Percentiles rank a stretch among this genome's conserved stretches.
These are phyloP conservation scores for Leishmania guyanensis DNA, from an alignment of 208 protist genomes.

Conservation along the genomic window DNA sequence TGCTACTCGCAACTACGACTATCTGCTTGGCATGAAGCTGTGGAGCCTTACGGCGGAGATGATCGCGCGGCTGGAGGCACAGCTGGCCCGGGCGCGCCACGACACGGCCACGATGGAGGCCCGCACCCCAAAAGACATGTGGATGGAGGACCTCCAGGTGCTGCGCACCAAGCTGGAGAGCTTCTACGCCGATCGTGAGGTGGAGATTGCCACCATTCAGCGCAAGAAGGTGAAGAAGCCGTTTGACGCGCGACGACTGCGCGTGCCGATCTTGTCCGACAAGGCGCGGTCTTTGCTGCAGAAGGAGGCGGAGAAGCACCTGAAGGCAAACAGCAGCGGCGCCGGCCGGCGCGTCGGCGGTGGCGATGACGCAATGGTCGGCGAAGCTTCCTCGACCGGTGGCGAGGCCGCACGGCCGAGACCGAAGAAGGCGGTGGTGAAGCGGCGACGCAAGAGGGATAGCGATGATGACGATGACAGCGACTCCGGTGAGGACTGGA, in stretches of 20 bases:
- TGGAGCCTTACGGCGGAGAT: constrained; percentile 98
- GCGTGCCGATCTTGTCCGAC: constrained; percentile 86
- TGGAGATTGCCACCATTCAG: constrained; percentile 75
- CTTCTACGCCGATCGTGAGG: constrained; percentile 65
- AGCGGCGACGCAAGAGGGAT: constrained; percentile 42
- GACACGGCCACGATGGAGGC: constrained; percentile 84
- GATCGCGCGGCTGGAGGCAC: constrained; percentile 90
- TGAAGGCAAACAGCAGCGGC: constrained; percentile 33
- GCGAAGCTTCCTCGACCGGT: background rate
- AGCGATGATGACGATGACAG: constrained; percentile 59
- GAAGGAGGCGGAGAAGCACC: constrained; percentile 70
- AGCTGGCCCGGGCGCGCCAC: constrained; percentile 73
- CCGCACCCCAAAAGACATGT: constrained; percentile 86
- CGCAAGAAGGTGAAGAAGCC: constrained; percentile 85
- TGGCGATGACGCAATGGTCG: constrained; percentile 14
- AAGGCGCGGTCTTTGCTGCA: constrained; percentile 68
- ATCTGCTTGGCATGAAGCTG: constrained; percentile 98
- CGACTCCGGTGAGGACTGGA: constrained; percentile 36
- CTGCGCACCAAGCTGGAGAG: constrained; percentile 64
- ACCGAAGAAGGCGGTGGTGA: constrained; percentile 38
- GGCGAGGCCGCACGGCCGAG: constrained; percentile 21
- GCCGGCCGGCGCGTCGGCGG: constrained; percentile 1
- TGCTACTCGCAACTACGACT: constrained; percentile 95
- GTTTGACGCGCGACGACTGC: constrained; percentile 74
- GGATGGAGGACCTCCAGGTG: constrained; percentile 83